Evolutionary conservation across 1,284 basidiomycete species (phyloP).

Genomic region (Leccinum huronense): DNA sequence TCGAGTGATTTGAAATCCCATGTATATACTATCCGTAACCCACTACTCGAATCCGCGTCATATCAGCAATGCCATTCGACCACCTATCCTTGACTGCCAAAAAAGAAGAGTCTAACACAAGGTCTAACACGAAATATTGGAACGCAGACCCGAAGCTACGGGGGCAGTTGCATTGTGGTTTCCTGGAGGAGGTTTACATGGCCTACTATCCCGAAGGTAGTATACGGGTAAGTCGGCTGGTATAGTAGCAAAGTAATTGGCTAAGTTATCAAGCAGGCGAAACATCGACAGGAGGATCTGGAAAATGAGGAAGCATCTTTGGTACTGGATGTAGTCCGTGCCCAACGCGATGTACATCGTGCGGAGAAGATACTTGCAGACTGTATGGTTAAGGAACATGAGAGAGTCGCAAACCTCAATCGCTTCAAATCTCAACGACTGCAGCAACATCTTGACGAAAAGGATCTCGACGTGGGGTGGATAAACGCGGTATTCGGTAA

Average conservation of each 20-base stretch:
- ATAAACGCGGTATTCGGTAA: no score
- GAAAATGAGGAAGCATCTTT: slow-evolving; percentile 2
- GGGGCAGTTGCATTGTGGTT: background rate
- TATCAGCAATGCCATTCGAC: no score
- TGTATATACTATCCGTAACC: no score
- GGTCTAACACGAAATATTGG: background rate
- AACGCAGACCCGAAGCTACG: background rate
- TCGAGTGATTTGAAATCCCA: no score
- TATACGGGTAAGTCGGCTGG: slow-evolving; percentile 1
- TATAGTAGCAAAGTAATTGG: background rate
- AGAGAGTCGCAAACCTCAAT: background rate
- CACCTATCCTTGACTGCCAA: background rate
- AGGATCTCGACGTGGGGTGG: no score
- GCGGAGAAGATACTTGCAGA: background rate
- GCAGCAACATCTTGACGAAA: no score
- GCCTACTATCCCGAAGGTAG: background rate
- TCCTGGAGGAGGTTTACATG: slow-evolving; percentile 1
- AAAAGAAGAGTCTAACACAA: background rate
- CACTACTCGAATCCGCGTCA: no score
- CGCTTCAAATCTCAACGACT: no score
- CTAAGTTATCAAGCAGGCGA: background rate
- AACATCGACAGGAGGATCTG: background rate
- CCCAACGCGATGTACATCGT: slow-evolving; percentile 1
- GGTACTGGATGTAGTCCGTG: background rate
- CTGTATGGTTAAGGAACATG: background rate